Percentiles rank a stretch among this genome's conserved stretches.
Conservation (phyloP, 169 alveolate species). For the Plasmodium billcollinsi region DNA sequence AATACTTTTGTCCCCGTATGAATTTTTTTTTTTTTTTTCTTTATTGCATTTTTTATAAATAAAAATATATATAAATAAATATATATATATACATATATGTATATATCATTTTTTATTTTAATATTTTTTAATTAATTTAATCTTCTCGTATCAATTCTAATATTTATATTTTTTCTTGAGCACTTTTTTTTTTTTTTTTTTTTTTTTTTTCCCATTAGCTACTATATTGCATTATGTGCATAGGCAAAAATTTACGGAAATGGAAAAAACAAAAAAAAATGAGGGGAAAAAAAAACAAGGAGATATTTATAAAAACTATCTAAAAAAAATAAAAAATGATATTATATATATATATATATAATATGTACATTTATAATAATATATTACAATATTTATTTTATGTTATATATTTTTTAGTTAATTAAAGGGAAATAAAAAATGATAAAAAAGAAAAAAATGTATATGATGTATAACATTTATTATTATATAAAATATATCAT, state of each 20-base stretch:
- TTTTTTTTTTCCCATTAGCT: conserved; percentile 17
- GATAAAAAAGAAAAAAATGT: no score
- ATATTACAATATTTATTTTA: no score
- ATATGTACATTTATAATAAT: no score
- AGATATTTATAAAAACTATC: no score
- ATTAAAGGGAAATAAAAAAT: no score
- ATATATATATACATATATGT: background rate
- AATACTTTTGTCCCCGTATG: no score
- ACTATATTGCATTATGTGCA: conserved; percentile 16
- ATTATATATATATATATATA: no score
- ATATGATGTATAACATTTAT: no score
- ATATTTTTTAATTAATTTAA: background rate
- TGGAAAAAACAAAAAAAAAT: conserved; percentile 4
- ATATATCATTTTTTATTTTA: background rate
- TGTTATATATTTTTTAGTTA: no score
- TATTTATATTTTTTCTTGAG: conserved; percentile 19
- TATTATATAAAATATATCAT: no score
- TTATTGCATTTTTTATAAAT: background rate
- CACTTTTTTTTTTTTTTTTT: conserved; percentile 29
- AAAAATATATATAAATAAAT: conserved; percentile 9
- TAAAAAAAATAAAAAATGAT: no score
- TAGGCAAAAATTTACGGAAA: conserved; percentile 16
- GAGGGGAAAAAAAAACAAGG: background rate
- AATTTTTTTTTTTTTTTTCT: no score
- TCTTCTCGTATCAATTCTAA: conserved; percentile 23